Percentiles rank a stretch among this genome's conserved stretches.
Conservation (phyloP, 192 early-diverging fungal species). For the Entomortierella chlamydospora region DNA sequence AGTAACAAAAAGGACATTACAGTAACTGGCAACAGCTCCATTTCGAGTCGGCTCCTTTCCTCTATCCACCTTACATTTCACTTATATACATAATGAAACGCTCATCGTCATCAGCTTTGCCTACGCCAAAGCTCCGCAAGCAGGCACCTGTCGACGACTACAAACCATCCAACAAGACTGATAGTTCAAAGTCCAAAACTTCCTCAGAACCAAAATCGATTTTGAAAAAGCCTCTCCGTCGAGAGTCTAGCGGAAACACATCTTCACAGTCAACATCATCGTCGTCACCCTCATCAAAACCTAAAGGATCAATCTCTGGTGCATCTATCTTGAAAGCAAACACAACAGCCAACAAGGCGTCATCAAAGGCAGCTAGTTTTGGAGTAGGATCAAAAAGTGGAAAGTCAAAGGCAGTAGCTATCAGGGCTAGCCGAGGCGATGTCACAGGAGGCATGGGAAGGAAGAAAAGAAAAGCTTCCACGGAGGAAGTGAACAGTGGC, state of each 20-base stretch:
- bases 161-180: constrained; percentile 7
- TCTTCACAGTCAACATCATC: constrained; percentile 12
- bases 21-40: not conserved
- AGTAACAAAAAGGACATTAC: not conserved
- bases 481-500: constrained; percentile 35
- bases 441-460: constrained; percentile 45
- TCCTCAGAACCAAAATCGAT: constrained; percentile 41
- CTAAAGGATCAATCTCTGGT: constrained; percentile 38
- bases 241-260: not conserved
- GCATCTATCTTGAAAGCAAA: constrained; percentile 46
- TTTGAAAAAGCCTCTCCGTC: constrained; percentile 43
- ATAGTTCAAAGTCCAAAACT: not conserved
- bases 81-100: constrained; percentile 21
- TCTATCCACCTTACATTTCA: not conserved
- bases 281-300: constrained; percentile 50
- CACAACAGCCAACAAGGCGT: constrained; percentile 24
- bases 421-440: constrained; percentile 44
- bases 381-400: constrained; percentile 4
- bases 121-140: constrained; percentile 38
- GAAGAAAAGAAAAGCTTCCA: constrained; percentile 19
- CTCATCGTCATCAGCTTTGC: constrained; percentile 17
- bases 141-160: constrained; percentile 42
- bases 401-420: constrained; percentile 22
- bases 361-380: constrained; percentile 1
- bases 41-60: not conserved